Percentiles rank a stretch among this genome's conserved stretches.
phyloP scores from a whole-genome alignment of 2,329 filamentous ascomycete genomes.

The Mycosphaerelloides madeirae region DNA sequence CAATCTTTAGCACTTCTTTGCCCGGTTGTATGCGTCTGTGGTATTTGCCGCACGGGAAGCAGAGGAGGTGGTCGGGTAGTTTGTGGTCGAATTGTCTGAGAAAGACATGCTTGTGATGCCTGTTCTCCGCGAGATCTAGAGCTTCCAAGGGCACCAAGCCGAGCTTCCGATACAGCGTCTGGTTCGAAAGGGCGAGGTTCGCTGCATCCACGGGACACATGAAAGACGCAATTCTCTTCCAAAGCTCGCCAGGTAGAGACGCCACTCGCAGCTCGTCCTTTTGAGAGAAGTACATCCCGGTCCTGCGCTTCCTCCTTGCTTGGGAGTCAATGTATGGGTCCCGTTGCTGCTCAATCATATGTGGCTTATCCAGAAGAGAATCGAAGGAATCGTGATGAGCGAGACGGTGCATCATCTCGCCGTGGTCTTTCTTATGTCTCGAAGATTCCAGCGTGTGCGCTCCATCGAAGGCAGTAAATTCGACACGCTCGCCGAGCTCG shows the following conservation, averaged over 20 bases:
- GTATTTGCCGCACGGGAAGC: conserved; percentile 54
- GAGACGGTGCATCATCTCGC: conserved; percentile 37
- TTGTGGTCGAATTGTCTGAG: conserved; percentile 48
- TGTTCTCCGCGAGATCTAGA: conserved; percentile 42
- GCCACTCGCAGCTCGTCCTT: conserved; percentile 41
- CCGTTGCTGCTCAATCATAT: conserved; percentile 15
- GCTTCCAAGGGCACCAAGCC: conserved; percentile 38
- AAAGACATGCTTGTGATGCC: conserved; percentile 46
- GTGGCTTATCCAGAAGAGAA: conserved; percentile 25
- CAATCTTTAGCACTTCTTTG: conserved; percentile 50
- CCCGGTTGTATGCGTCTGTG: conserved; percentile 52
- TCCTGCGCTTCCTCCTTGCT: conserved; percentile 5
- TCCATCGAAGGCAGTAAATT: conserved; percentile 26
- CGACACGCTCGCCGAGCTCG: conserved; percentile 30
- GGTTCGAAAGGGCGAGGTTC: conserved; percentile 47
- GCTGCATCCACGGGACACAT: conserved; percentile 46
- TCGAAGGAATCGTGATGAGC: conserved; percentile 35
- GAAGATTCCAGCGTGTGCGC: conserved; percentile 21
- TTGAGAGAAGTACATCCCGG: conserved; percentile 14
- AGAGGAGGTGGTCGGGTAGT: conserved; percentile 55
- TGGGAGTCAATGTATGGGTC: conserved; percentile 18
- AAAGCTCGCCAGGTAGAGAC: conserved; percentile 43
- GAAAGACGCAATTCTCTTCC: conserved; percentile 41
- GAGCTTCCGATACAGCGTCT: conserved; percentile 42
- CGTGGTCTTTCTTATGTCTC: conserved; percentile 27